Conservation (phyloP, 2,329 filamentous ascomycete genomes). For the Aspergillus proliferans region DNA sequence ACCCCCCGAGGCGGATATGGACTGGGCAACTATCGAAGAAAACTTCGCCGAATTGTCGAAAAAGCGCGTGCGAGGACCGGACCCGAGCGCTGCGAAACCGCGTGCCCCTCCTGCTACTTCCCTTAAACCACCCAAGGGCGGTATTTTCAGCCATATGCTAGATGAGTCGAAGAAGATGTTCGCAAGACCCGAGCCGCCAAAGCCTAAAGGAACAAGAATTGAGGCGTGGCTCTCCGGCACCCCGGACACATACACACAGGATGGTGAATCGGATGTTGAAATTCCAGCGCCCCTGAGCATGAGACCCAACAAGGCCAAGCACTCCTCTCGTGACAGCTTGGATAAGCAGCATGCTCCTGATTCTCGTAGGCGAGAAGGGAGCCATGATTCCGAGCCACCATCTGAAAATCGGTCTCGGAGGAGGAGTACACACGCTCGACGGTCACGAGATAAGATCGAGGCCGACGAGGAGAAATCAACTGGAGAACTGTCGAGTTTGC, state of each 20-base stretch:
- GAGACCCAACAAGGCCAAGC: constrained; percentile 32
- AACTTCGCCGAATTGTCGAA: constrained; percentile 36
- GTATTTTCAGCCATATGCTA: constrained; percentile 39
- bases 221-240: constrained; percentile 57
- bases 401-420: constrained; percentile 20
- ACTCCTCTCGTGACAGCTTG: constrained; percentile 8
- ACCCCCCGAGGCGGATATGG: constrained; percentile 24
- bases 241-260: constrained; percentile 50
- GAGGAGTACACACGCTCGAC: constrained; percentile 17
- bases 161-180: constrained; percentile 43
- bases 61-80: constrained; percentile 26
- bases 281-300: constrained; percentile 38
- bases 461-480: constrained; percentile 8
- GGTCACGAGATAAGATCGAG: constrained; percentile 15
- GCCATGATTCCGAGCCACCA: constrained; percentile 19
- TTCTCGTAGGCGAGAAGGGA: constrained; percentile 14
- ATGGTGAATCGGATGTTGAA: constrained; percentile 27
- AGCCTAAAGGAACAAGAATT: constrained; percentile 47
- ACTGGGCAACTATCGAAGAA: constrained; percentile 34
- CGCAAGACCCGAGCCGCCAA: constrained; percentile 33
- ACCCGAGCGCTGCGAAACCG: constrained; percentile 15
- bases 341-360: too few species aligned
- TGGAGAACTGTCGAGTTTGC: not conserved
- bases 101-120: constrained; percentile 2
- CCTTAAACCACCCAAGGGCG: constrained; percentile 27